Base-by-base conservation (phyloP, 345 rosid species). In the Camelina hispida region DNA sequence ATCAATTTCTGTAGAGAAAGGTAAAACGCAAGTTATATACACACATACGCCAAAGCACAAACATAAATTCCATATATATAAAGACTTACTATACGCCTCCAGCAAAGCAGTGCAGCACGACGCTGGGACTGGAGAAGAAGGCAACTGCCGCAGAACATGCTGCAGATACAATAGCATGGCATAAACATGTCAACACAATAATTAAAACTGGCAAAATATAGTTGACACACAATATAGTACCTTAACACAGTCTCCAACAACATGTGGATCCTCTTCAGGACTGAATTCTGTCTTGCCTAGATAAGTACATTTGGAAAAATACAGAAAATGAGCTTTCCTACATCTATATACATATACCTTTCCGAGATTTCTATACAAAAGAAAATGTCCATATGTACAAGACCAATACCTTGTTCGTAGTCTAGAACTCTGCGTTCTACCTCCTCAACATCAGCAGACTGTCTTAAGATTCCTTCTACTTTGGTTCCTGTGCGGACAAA, bases 171-270 rank as follows among this genome's bases (percentile, higher is more conserved):
- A 85, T 25, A 79, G 18, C 54, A 65, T 38, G 59, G 32, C 38
- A 42, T 80, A 74, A 82, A 63, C 62, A 47, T 56, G 60, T 66
- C 55, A 75, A 44, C 64, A 28, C 51, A 43, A 56, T 34, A 66
- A 68, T 43, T 3, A 76, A 15, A 62, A 57, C 57, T 37, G 46
- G 58, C n/a, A 34, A 68, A 51, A 69, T 55, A 72, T 50, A 75
- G 42, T 44, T 48, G 76, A 46, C 67, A 59, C 32, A 51, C 68
- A 69, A 18, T 55, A 69, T 32, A 68, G 60, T 84, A 94, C 98
- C 97, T 94, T 94, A 16, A 94, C 91, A 82, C 98, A 94, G 84
- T 94, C 98, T 80, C 96, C 98, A 84, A 94, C 80, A 84, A 94
- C 95, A 83, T 94, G 98, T 74, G 98, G 93, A 78, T 94, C 98